Base-by-base conservation (phyloP, 495 filamentous ascomycete genomes). In the Daldinia bambusicola region DNA sequence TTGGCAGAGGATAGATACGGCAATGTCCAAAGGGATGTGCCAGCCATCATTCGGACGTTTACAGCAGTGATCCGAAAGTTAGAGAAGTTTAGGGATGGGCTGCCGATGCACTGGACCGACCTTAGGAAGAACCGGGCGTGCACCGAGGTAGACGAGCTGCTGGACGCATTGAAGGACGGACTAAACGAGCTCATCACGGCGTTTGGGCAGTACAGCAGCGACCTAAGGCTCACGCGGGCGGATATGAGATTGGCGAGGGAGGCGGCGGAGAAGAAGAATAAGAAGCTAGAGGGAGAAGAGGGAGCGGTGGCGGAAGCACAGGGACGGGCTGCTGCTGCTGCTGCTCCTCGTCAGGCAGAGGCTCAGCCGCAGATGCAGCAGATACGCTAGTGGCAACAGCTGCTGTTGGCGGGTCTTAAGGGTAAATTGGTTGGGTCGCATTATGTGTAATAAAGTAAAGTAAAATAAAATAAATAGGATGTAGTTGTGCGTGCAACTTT, bases 1-100 rank as follows among this genome's bases (percentile, higher is more conserved):
- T 80, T 98, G 34, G 80, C 81, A 9, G 95, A 99, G 80, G 95
- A 99, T 77, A 83, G 83, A n/a, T 96, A 88, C 72, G 95, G 95
- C 30, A 90, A 91, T 71, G 95, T 97, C 43, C 89, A 95, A 57
- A 84, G 87, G 36, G 89, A 95, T 73, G 87, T 98, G 2, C 87
- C 92, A 6, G 74, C 77, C 7, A 86, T 97, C 34, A 87, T 98
- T 51, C 84, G 89, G 56, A 87, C 88, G 2, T 89, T 94, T 71
- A 92, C 90, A 0, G 72, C 80, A 3, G 88, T 91, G 0, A 87
- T 91, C 65, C 85, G 82, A 26, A 87, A 87, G 53, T 76, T 97
- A n/a, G 89, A 97, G 68, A 76, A 70, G 10, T 95, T 97, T 74
- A 80, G 86, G 20, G 75, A 81, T 37, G 81, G 72, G 12, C 78